Conservation (phyloP, 169 alveolate species). For the Eimeria mitis region DNA sequence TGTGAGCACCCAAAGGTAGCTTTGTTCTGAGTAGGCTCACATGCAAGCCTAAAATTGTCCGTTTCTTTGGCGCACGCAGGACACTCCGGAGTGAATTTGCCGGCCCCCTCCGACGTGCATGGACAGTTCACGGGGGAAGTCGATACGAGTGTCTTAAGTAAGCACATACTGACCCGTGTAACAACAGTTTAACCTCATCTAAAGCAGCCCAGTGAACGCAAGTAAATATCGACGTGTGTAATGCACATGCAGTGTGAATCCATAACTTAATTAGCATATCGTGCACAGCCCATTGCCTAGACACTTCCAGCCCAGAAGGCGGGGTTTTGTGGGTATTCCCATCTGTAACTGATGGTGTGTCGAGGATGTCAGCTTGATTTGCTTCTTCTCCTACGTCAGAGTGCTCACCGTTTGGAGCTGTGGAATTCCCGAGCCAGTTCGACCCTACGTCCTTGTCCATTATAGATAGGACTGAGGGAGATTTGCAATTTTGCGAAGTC, state of each 20-base stretch:
- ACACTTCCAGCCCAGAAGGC: neutral
- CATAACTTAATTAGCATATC: neutral
- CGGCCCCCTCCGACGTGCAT: neutral
- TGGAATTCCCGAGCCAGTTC: slow-evolving; percentile 40
- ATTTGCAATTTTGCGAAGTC: slow-evolving; percentile 47
- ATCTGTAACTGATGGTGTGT: neutral
- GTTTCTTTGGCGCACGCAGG: slow-evolving; percentile 20
- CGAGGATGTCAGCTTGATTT: neutral
- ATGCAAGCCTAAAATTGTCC: neutral
- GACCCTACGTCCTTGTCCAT: slow-evolving; percentile 2
- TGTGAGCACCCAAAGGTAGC: neutral
- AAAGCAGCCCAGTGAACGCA: neutral
- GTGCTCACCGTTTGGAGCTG: slow-evolving; percentile 25
- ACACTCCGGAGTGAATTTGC: neutral
- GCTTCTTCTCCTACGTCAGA: slow-evolving; percentile 19
- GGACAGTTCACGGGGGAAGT: slow-evolving; percentile 61
- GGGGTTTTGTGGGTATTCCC: neutral
- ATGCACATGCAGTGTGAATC: neutral
- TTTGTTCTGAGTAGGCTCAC: neutral
- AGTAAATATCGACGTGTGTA: neutral
- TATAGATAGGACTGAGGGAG: neutral
- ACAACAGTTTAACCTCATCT: neutral
- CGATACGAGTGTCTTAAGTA: slow-evolving; percentile 13
- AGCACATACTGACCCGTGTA: neutral
- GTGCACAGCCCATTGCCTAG: neutral